Percentiles rank a stretch among this genome's conserved stretches.
phyloP scores from a whole-genome alignment of 2,329 filamentous ascomycete genomes.

The Penicillium fuscoglaucum region DNA sequence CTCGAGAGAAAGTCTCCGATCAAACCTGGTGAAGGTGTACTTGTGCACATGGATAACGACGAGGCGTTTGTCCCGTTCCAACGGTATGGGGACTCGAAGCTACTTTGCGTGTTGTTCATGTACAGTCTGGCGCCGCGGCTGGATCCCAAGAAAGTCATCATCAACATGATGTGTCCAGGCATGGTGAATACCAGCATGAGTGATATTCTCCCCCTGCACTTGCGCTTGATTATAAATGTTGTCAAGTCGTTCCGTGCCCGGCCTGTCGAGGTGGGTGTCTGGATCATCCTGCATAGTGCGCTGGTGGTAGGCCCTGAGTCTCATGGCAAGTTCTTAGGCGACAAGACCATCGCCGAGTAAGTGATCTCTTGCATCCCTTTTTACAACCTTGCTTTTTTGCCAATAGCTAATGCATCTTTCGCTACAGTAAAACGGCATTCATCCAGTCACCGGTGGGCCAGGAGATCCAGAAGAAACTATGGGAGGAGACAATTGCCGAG shows the following conservation, averaged over 20 bases:
- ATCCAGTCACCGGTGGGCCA: neutral
- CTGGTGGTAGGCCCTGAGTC: neutral
- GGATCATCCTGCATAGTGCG: neutral
- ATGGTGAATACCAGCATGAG: slow-evolving; percentile 26
- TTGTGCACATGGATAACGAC: neutral
- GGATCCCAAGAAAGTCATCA: slow-evolving; percentile 19
- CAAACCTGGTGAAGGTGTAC: neutral
- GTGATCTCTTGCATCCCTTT: neutral
- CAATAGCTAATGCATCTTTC: neutral
- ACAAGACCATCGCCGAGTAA: neutral
- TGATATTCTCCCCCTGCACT: neutral
- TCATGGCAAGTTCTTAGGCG: neutral
- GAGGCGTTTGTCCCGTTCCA: neutral
- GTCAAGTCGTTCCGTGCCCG: neutral
- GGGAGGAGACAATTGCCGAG: neutral
- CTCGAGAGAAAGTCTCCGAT: neutral
- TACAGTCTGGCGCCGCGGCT: slow-evolving; percentile 24
- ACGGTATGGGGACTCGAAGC: slow-evolving; percentile 24
- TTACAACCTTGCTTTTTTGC: neutral
- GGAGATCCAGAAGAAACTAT: neutral
- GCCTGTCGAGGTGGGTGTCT: neutral
- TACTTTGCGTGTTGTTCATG: slow-evolving; percentile 27
- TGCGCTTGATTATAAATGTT: neutral
- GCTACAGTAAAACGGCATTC: neutral
- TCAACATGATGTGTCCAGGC: slow-evolving; percentile 33